Evolutionary conservation across 306 rosid species (phyloP).

Genomic region (Cyclanthera cordifolia): DNA sequence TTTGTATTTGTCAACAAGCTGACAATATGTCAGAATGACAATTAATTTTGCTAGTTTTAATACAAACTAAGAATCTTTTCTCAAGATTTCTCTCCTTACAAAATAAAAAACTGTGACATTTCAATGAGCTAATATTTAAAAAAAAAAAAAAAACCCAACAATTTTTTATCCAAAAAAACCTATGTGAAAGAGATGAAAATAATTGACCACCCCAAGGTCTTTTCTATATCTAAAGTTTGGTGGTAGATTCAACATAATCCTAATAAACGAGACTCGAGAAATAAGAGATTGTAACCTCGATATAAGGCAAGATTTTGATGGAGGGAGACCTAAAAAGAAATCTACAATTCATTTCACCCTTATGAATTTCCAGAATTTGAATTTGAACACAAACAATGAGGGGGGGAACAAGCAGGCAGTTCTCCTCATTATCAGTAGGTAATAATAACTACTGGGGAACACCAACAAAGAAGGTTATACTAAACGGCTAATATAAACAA

Average conservation of each 20-base stretch:
- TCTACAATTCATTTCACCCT: slow-evolving; percentile 38
- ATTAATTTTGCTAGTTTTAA: background rate
- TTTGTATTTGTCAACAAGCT: background rate
- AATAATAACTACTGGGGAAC: background rate
- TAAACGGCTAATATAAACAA: slow-evolving; percentile 23
- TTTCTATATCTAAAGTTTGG: background rate
- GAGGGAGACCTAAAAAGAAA: slow-evolving; percentile 33
- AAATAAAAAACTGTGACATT: background rate
- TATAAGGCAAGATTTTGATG: background rate
- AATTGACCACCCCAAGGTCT: no score
- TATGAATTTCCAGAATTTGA: slow-evolving; percentile 36
- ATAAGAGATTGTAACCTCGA: background rate
- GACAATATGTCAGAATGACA: slow-evolving; percentile 11
- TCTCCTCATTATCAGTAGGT: slow-evolving; percentile 13
- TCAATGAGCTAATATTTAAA: background rate
- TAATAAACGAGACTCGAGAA: background rate
- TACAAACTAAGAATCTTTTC: background rate
- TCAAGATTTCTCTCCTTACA: background rate
- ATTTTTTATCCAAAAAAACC: background rate
- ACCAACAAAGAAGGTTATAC: slow-evolving; percentile 11
- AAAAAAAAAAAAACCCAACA: background rate
- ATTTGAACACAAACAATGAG: slow-evolving; percentile 9
- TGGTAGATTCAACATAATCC: background rate
- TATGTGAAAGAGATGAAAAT: no score
- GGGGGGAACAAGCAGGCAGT: background rate